A percentile compares a stretch with the other conserved stretches of the same genome.
phyloP scores from a whole-genome alignment of 345 rosid species.

The Eucalyptus melliodora region DNA sequence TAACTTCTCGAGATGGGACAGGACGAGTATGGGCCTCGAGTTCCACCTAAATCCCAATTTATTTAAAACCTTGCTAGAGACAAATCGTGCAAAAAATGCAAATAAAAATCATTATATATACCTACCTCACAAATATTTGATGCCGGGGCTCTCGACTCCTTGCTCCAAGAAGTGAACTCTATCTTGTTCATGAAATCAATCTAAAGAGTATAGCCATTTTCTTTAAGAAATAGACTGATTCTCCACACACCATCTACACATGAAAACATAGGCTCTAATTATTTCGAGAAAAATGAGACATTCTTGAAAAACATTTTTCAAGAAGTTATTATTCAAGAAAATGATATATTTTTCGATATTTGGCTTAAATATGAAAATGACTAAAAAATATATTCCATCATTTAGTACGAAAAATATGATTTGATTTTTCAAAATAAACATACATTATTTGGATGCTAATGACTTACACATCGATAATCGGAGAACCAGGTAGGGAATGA shows the following conservation, averaged over 20 bases:
- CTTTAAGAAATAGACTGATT: not conserved
- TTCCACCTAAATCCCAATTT: not conserved
- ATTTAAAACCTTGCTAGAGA: not conserved
- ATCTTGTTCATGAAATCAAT: not conserved
- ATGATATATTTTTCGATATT: not conserved
- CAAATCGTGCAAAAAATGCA: not conserved
- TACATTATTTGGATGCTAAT: fast-evolving
- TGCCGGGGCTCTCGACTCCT: not conserved
- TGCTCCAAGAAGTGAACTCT: not conserved
- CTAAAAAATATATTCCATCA: no score
- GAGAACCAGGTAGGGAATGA: not conserved
- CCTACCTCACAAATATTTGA: not conserved
- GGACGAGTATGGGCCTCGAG: not conserved
- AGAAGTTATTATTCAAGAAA: no score
- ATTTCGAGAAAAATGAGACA: no score
- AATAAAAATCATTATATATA: not conserved
- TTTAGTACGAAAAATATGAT: no score
- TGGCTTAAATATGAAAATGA: not conserved
- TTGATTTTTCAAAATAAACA: no score
- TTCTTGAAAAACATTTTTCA: no score
- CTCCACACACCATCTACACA: not conserved
- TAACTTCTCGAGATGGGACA: not conserved
- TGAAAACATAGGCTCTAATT: not conserved
- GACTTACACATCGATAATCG: not conserved
- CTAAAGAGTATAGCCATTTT: not conserved